Evolutionary conservation across 306 rosid species (phyloP), one percentile per base, ranked within the genome.

Genomic region (Leucaena leucocephala): DNA sequence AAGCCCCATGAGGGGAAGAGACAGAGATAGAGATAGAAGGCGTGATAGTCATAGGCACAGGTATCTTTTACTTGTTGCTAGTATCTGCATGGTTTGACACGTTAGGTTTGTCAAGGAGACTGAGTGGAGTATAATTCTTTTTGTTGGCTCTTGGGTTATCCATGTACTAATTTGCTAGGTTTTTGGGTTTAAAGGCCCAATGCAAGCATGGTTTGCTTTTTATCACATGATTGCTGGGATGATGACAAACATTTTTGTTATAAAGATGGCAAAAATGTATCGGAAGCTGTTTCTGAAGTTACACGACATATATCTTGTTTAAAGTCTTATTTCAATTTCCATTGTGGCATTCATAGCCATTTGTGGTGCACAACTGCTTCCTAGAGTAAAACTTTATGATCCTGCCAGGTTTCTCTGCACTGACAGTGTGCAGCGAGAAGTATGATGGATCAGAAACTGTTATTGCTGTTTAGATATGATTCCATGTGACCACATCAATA

Each of bases 401-500:
- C 96, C 96, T 93, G 94, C 94, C 97, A 96, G 99, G 99, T 96
- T 93, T 93, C 98, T 91, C 92, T 96, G 98, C 85, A 96, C 90
- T 93, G 99, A 80, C 98, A 96, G 98, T 93, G 99, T 93, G 88
- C 99, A 90, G 99, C 44, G 99, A 93, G 99, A 96, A 96, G 98
- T 96, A 96, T 93, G 98, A 96, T 93, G 97, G 96, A 59, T 93
- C 94, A 16, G 73, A 93, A 94, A 96, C 12, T 63, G 62, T 39
- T 71, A 48, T 74, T n/a, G 16, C 17, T 50, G 67, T 61, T 11
- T 73, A 58, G 67, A 71, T 82, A 68, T 34, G 65, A 58, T 79
- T 64, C 63, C 44, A 6, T 7, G 33, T 50, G 42, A 67, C 22
- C 71, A 11, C 45, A 67, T 67, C 71, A 68, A 35, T 15, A 19